Evolutionary conservation across 768 basidiomycete species (phyloP).

Genomic region (Calocera viscosa): DNA sequence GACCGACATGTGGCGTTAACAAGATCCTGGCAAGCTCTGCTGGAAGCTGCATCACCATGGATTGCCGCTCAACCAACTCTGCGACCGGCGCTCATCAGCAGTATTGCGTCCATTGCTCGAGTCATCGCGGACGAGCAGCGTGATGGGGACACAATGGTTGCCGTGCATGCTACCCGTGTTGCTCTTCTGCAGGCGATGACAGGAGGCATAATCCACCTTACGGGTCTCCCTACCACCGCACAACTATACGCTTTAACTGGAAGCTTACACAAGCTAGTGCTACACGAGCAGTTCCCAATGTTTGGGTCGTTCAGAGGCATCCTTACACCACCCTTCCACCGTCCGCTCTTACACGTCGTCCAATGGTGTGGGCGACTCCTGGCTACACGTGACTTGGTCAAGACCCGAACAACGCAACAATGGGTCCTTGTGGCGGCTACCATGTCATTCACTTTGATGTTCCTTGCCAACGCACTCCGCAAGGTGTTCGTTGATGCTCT

Average conservation of each 20-base stretch:
- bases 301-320: slow-evolving; percentile 57
- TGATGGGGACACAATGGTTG: slow-evolving; percentile 71
- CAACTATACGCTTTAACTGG: slow-evolving; percentile 50
- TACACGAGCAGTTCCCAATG: slow-evolving; percentile 64
- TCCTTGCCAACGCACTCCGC: slow-evolving; percentile 56
- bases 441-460: slow-evolving; percentile 47
- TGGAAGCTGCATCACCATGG: slow-evolving; percentile 52
- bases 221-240: slow-evolving; percentile 34
- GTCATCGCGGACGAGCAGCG: slow-evolving; percentile 56
- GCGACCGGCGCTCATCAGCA: slow-evolving; percentile 41
- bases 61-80: slow-evolving; percentile 48
- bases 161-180: slow-evolving; percentile 64
- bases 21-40: slow-evolving; percentile 63
- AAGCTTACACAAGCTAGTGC: slow-evolving; percentile 51
- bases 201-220: slow-evolving; percentile 62
- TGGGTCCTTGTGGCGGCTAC: slow-evolving; percentile 46
- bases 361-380: slow-evolving; percentile 61
- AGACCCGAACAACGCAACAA: slow-evolving; percentile 46
- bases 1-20: slow-evolving; percentile 64
- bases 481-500: slow-evolving; percentile 54
- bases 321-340: slow-evolving; percentile 60
- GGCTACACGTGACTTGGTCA: slow-evolving; percentile 37
- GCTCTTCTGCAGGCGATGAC: slow-evolving; percentile 60
- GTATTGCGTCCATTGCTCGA: slow-evolving; percentile 52
- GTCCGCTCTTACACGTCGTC: slow-evolving; percentile 60